Evolutionary conservation across 345 rosid genomes (phyloP), one percentile per base, ranked within the genome.

Genomic region (Eucalyptus virginea): DNA sequence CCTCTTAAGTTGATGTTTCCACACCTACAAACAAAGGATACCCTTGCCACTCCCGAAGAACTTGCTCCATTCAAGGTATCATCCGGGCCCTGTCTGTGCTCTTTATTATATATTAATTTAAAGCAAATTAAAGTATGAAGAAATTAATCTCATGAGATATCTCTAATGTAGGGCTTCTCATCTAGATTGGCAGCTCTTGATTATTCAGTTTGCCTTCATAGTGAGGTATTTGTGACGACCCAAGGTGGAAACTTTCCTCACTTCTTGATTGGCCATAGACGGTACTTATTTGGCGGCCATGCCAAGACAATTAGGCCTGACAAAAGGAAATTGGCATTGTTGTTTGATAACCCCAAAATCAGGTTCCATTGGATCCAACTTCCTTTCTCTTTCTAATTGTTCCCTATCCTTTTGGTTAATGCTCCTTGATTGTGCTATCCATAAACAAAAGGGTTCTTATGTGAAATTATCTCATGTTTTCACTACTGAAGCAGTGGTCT

Each of bases 171-270:
- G 98, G 98, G 98, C 17, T 96, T 95, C 91, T 96, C 90, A 17
- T 98, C 99, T 88, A 95, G 99, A 94, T 94, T 98, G 92, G 99
- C 99, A 88, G 99, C 98, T 48, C 97, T 98, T 51, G 99, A 98
- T 87, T 97, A 97, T 89, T 95, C 97, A 17, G 95, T 98, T 91
- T 97, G 99, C 92, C 96, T 98, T 92, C 96, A 95, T 91, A 98
- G 99, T 81, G 98, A 96, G 93, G 99, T 95, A 87, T 97, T 98
- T 92, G 97, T 96, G 92, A 96, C 99, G 19, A 97, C 99, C 37
- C 99, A 97, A 95, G 99, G 99, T 88, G 99, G 99, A 89, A 98
- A 98, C 88, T 98, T 96, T 89, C 99, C 99, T 23, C 99, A 97
- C 92, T 98, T 98, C 94, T 94, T 98, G 91, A 96, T 94, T 92